phyloP scores from a whole-genome alignment of 306 rosid genomes.

The Cyclanthera cordifolia region DNA sequence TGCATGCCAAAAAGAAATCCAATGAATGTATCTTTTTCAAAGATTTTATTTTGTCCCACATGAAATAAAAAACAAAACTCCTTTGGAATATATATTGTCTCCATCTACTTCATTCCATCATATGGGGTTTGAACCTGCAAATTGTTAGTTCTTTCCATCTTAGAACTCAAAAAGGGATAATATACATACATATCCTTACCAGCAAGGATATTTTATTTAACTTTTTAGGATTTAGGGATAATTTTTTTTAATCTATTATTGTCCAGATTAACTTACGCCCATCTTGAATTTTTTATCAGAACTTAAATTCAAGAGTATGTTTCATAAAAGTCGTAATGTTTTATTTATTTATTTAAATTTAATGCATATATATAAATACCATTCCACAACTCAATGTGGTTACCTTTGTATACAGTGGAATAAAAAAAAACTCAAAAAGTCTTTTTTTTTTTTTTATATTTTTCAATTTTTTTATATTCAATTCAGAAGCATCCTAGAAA shows the following conservation, averaged over 20 bases:
- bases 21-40: background rate
- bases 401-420: no score
- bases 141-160: background rate
- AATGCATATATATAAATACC: no score
- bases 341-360: no score
- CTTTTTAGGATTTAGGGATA: background rate
- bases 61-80: background rate
- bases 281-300: no score
- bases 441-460: background rate
- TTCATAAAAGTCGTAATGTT: no score
- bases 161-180: background rate
- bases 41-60: slow-evolving; percentile 11
- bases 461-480: no score
- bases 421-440: background rate
- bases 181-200: no score
- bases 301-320: no score
- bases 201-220: background rate
- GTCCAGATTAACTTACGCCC: no score
- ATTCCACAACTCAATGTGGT: no score
- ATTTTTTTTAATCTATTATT: no score
- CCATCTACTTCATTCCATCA: background rate
- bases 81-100: slow-evolving; percentile 8
- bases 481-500: background rate
- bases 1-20: background rate
- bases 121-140: background rate